phyloP scores from a whole-genome alignment of 139 green algal genomes.

The Chlorokybus atmophyticus region DNA sequence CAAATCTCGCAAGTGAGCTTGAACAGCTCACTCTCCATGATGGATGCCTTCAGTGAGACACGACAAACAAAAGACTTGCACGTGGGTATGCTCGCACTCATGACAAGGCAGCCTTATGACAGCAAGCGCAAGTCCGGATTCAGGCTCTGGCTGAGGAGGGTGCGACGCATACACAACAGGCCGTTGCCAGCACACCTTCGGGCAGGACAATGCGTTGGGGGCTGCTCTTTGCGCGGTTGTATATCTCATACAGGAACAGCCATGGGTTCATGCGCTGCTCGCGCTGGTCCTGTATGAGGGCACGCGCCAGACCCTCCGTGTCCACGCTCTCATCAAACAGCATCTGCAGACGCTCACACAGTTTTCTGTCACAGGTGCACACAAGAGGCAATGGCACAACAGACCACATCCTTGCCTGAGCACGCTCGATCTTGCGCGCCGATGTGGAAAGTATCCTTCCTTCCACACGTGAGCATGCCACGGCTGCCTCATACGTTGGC shows the following conservation, averaged over 20 bases:
- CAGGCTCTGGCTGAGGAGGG: no score
- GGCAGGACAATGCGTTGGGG: conserved; percentile 70
- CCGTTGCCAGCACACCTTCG: conserved; percentile 35
- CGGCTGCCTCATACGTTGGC: conserved; percentile 33
- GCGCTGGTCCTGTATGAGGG: conserved; percentile 19
- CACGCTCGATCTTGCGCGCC: conserved; percentile 53
- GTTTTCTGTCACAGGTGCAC: no score
- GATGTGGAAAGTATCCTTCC: conserved; percentile 50
- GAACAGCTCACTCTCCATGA: no score
- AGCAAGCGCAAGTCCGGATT: no score
- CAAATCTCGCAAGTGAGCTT: no score
- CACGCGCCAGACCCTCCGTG: conserved; percentile 9
- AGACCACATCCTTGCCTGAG: conserved; percentile 38
- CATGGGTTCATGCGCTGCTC: conserved; percentile 57
- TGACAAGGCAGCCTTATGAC: no score
- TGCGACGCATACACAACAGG: background rate
- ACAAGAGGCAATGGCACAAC: no score
- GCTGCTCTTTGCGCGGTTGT: conserved; percentile 38
- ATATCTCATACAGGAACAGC: conserved; percentile 59
- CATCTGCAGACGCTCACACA: conserved; percentile 21
- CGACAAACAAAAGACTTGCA: no score
- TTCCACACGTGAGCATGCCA: conserved; percentile 22
- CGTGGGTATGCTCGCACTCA: no score
- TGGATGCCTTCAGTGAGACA: no score
- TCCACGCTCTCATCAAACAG: conserved; percentile 57